These are phyloP conservation scores for Suhomyces prunicola DNA, from an alignment of 805 yeast genomes.

Conservation along the genomic window DNA sequence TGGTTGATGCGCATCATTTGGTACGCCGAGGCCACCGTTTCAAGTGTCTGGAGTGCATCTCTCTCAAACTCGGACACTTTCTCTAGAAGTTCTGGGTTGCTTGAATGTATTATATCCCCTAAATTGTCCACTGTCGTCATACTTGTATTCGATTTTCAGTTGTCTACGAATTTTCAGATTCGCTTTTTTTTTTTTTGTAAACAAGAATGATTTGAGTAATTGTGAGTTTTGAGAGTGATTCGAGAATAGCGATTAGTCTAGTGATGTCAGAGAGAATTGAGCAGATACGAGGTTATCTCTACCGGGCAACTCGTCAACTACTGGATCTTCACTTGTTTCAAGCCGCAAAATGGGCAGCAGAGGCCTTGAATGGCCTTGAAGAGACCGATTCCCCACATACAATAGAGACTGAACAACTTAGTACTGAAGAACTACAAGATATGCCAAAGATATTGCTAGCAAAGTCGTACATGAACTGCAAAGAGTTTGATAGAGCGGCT, in stretches of 20 bases:
- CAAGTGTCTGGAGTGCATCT: neutral
- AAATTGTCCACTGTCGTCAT: neutral
- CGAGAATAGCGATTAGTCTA: neutral
- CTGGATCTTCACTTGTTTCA: conserved; percentile 58
- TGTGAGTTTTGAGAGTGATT: too few relatives aligned
- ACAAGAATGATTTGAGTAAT: too few relatives aligned
- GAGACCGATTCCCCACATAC: neutral
- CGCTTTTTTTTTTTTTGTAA: too few relatives aligned
- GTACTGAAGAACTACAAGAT: conserved; percentile 15
- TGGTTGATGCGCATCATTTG: neutral
- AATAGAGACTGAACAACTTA: conserved; percentile 1
- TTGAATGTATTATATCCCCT: neutral
- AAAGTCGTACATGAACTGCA: conserved; percentile 69
- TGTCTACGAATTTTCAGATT: neutral
- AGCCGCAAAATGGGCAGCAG: conserved; percentile 81
- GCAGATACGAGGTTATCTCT: conserved; percentile 21
- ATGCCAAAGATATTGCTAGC: conserved; percentile 56
- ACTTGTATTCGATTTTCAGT: neutral
- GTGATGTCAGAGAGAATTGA: conserved; percentile 1
- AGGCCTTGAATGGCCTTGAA: conserved; percentile 65
- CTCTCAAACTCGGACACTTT: neutral
- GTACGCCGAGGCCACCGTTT: conserved; percentile 1
- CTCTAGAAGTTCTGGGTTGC: neutral
- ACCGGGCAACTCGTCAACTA: conserved; percentile 36
- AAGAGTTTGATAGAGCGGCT: conserved; percentile 81